Base-by-base conservation (phyloP, 1,284 basidiomycete species). In the Albatrellus sp. region DNA sequence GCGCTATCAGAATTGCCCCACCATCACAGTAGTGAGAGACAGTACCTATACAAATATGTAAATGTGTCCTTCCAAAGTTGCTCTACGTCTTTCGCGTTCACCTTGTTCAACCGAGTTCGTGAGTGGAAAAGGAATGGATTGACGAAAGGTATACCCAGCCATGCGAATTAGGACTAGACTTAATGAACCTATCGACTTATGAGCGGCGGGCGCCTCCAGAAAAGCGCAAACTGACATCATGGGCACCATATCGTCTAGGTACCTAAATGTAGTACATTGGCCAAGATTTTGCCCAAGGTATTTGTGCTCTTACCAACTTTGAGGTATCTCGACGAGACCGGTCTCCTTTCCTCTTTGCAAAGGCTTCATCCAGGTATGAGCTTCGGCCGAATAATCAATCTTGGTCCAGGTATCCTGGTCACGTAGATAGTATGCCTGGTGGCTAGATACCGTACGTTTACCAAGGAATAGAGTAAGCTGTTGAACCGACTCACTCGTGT, bases 21-120 rank as follows among this genome's bases (percentile, higher is more conserved):
- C 14, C 12, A 35, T 16, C 19, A 33, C 8, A 9, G 33, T 28
- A 32, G 36, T 32, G 3, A 46, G 35, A 14, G 28, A 31, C 44
- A 53, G 28, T 46, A 73, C 75, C 69, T 61, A 56, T 81, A 85
- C 43, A 73, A 71, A 57, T 86, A 87, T 0, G 72, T 68, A 56
- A 85, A 86, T 47, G 68, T 77, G 57, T 84, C 81, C 57, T 81
- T 83, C 83, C 83, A 87, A 30, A 86, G 70, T 48, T 84, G 70
- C 52, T 86, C 80, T 9, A 87, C 75, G 37, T 78, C 75, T 37
- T 73, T 67, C 1, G 74, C 59, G 52, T 80, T 81, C n/a, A 87
- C 81, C 74, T 76, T 12, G 13, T 38, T 16, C 51, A 11, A 12
- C 4, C 10, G 10, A 24, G 16, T 10, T n/a, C 39, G 14, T 12